Base-by-base conservation (phyloP, 2,329 filamentous ascomycete species). In the Alternaria rosae region DNA sequence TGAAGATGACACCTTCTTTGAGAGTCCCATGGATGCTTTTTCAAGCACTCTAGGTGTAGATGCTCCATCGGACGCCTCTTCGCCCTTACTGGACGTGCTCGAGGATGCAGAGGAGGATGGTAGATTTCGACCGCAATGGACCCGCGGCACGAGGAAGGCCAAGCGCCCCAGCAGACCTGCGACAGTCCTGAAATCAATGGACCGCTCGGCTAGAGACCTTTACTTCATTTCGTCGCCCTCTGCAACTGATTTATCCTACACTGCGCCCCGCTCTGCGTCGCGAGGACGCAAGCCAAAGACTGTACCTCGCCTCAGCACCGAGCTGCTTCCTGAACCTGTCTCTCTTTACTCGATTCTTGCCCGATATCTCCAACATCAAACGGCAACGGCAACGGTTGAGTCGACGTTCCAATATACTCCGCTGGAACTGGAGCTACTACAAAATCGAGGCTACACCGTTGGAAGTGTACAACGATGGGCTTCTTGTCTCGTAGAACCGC, bases 321-420 rank as follows among this genome's bases (percentile, higher is more conserved):
- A 17, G 59, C 23, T 13, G 26, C 50, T 56, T 23, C 25, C 51
- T 9, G 62, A 64, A 42, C 64, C 72, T 5, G 41, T 56, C 1
- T 70, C 76, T 1, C 51, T 76, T 6, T 66, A 73, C 57, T 66
- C 71, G 6, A 66, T 78, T n/a, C 56, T 78, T 26, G 62, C 69
- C n/a, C 70, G 73, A 17, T 72, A 73, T 53, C 26, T 78, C 3
- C n/a, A 57, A 21, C 60, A 66, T 23, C 51, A 59, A 11, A 69
- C 68, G n/a, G n/a, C 32, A 28, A 26, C 50, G 5, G 57, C 64
- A 5, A 17, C 12, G 6, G 41, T 17, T 20, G 43, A 66, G n/a
- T 38, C 56, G 8, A 60, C 54, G 1, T 71, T 67, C 50, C 35
- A 58, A 3, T 70, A 71, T 45, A 69, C 59, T 2, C 26, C 44